A percentile compares a stretch with the other conserved stretches of the same genome.
phyloP scores from a whole-genome alignment of 2,329 filamentous ascomycete species.

The Blumeriella jaapii region DNA sequence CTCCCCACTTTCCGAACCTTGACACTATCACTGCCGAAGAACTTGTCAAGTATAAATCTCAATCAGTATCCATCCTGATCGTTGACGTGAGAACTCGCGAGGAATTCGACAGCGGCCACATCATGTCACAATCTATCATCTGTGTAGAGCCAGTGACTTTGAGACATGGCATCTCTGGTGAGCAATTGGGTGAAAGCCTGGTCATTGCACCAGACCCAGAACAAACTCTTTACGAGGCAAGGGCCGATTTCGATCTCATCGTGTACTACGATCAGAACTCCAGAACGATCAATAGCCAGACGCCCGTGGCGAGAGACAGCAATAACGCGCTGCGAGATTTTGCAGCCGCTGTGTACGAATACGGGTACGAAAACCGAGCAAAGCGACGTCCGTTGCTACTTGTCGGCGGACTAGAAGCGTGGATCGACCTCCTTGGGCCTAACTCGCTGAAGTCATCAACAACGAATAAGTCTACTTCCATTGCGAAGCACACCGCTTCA shows the following conservation, averaged over 20 bases:
- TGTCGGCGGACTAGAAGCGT: constrained; percentile 72
- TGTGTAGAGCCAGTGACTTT: constrained; percentile 80
- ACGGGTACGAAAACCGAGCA: constrained; percentile 68
- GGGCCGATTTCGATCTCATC: constrained; percentile 71
- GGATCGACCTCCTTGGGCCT: constrained; percentile 68
- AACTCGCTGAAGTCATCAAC: constrained; percentile 29
- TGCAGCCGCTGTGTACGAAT: constrained; percentile 69
- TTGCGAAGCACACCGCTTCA: background rate
- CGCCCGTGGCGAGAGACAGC: constrained; percentile 33
- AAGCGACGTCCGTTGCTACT: constrained; percentile 66
- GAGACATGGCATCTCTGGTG: constrained; percentile 53
- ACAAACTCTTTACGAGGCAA: constrained; percentile 57
- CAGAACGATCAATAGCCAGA: constrained; percentile 21
- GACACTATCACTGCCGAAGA: constrained; percentile 40
- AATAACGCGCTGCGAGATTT: constrained; percentile 55
- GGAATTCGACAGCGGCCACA: constrained; percentile 79
- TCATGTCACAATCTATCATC: constrained; percentile 71
- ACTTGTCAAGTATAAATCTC: constrained; percentile 56
- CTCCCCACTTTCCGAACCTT: constrained; percentile 14
- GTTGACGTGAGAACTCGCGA: constrained; percentile 77
- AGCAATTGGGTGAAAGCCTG: constrained; percentile 54
- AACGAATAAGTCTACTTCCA: constrained; percentile 30
- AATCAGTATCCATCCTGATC: constrained; percentile 56
- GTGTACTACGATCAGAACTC: constrained; percentile 79
- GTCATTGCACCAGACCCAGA: constrained; percentile 65